Evolutionary conservation across 106 monocot genomes (phyloP), one percentile per base, ranked within the genome.

Genomic region (Amphibolis antarctica): DNA sequence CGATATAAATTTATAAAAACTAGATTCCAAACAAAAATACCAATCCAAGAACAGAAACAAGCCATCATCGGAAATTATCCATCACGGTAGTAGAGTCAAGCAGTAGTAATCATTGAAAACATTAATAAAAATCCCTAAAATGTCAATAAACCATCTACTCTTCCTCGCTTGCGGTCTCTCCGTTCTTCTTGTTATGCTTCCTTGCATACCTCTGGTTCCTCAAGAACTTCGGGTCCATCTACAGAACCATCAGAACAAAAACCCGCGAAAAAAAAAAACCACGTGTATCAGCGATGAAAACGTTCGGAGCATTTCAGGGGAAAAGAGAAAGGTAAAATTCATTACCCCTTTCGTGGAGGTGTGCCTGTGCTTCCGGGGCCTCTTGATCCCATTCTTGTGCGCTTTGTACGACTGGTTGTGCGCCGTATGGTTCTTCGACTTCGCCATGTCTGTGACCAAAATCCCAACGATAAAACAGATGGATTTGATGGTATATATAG

Each of bases 141-240:
- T 22, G 10, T 24, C 10, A 53, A 53, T 1, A 11, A 14, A 57
- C 5, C 26, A 53, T 57, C 57, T 68, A 56, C 59, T 74, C 73
- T 26, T 74, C 59, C 65, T 59, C 74, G 22, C 29, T 56, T 19
- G 21, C 31, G 0, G 65, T 20, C 19, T 42, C 66, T n/a, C 67
- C 66, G 11, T 20, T 45, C 44, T 60, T 59, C 7, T 74, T 74
- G 67, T 74, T 67, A 28, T 74, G 66, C 67, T 74, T 74, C 53
- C 66, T 60, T 10, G 74, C 66, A 22, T 74, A 74, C 74, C 74
- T 74, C 60, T 74, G 74, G 51, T 74, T 74, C 74, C 67, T 67
- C 67, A 74, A 52, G 61, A 74, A 74, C 48, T 74, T 74, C 4
- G 74, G 74, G 44, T 74, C 74, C 74, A 67, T 74, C 74, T 74